These are phyloP conservation scores for Daedaleopsis nitida DNA, from an alignment of 768 basidiomycete genomes.

Conservation along the genomic window DNA sequence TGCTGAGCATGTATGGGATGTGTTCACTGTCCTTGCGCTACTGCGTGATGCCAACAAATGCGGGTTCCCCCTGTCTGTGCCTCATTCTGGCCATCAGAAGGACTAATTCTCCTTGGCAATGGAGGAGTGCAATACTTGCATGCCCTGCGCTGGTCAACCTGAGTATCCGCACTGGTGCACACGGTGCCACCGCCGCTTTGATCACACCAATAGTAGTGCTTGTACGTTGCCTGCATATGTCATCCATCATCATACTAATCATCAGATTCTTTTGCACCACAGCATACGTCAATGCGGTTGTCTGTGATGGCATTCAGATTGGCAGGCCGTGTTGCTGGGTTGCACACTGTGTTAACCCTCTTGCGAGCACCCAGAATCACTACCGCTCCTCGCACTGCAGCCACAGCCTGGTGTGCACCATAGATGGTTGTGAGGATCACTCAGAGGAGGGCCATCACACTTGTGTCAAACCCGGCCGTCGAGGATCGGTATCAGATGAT, in stretches of 20 bases:
- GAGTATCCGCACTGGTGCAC: conserved; percentile 34
- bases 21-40: conserved; percentile 27
- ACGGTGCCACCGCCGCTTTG: conserved; percentile 27
- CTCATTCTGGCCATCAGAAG: conserved; percentile 27
- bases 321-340: too few species aligned
- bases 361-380: too few species aligned
- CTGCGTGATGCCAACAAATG: conserved; percentile 24
- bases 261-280: too few species aligned
- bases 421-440: too few species aligned
- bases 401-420: too few species aligned
- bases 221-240: conserved; percentile 7
- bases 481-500: too few species aligned
- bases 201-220: conserved; percentile 9
- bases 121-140: conserved; percentile 25
- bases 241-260: too few species aligned
- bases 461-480: too few species aligned
- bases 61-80: conserved; percentile 20
- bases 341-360: too few species aligned
- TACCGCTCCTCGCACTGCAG: too few species aligned
- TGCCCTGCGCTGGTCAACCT: conserved; percentile 28
- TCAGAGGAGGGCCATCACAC: too few species aligned
- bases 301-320: conserved; percentile 31
- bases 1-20: conserved; percentile 28
- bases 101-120: conserved; percentile 29
- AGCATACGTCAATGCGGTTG: conserved; percentile 18